A percentile compares a stretch with the other conserved stretches of the same genome.
These are phyloP conservation scores for grape (Vitis vinifera) DNA, from an alignment of 164 flowering plant genomes.

Conservation along the genomic window DNA sequence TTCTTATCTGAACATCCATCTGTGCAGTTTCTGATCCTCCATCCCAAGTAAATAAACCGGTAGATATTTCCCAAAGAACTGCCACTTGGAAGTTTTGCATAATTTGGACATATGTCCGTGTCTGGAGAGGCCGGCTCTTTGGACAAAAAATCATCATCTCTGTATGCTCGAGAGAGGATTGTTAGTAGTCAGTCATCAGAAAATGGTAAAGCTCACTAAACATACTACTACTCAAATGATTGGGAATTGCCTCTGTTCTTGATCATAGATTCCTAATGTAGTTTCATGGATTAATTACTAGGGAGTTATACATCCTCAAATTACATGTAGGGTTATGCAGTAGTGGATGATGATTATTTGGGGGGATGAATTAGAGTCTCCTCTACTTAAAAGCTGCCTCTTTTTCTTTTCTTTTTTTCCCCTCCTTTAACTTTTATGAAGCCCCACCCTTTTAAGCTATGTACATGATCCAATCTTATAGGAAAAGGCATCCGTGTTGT, in stretches of 20 bases:
- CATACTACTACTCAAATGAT: not conserved
- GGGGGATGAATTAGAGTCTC: not conserved
- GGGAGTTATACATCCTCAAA: constrained; percentile 1
- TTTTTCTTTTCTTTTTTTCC: too few relatives aligned
- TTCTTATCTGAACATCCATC: constrained; percentile 58
- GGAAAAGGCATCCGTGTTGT: not conserved
- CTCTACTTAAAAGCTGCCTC: constrained; percentile 2
- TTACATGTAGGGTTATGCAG: constrained; percentile 8
- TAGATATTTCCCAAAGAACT: not conserved
- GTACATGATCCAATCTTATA: constrained; percentile 5
- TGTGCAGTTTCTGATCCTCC: constrained; percentile 49
- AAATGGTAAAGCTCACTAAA: too few relatives aligned
- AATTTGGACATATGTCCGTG: too few relatives aligned
- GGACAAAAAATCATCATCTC: too few relatives aligned
- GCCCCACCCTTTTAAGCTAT: constrained; percentile 8
- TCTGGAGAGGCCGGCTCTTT: too few relatives aligned
- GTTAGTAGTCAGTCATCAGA: too few relatives aligned
- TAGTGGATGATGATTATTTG: not conserved
- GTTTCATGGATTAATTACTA: not conserved
- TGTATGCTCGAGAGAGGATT: too few relatives aligned
- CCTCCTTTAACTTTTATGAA: constrained; percentile 2
- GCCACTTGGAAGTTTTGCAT: not conserved
- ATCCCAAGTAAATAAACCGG: constrained; percentile 18
- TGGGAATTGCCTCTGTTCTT: not conserved
- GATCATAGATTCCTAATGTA: too few relatives aligned